Evolutionary conservation across 2,329 filamentous ascomycete species (phyloP).

Genomic region (Cladophialophora carrionii): DNA sequence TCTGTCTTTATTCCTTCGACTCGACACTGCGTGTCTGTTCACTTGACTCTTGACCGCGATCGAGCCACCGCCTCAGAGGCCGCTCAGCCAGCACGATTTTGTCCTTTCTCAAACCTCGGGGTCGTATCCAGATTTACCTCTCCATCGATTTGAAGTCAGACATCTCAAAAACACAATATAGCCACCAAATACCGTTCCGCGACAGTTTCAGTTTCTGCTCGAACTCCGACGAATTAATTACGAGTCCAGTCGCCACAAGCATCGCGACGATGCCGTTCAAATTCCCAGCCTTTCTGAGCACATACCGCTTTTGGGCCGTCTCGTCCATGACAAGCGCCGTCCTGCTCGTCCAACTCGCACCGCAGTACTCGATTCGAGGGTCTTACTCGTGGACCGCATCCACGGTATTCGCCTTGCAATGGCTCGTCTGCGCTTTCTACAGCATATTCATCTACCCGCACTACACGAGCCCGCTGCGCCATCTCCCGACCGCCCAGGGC

Average conservation of each 20-base stretch:
- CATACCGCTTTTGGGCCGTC: constrained; percentile 32
- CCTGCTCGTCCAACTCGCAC: constrained; percentile 34
- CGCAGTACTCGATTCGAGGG: constrained; percentile 40
- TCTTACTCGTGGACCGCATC: constrained; percentile 41
- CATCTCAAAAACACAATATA: background rate
- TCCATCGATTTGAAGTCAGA: background rate
- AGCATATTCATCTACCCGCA: constrained; percentile 59
- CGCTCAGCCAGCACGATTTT: background rate
- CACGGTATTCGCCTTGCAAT: constrained; percentile 38
- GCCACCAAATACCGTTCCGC: background rate
- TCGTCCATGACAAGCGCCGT: constrained; percentile 30
- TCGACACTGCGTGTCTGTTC: background rate
- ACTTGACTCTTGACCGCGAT: background rate
- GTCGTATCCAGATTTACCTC: background rate
- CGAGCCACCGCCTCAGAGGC: background rate
- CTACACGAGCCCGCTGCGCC: constrained; percentile 61
- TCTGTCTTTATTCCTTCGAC: background rate
- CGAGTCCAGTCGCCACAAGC: background rate
- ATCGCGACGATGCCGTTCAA: constrained; percentile 53
- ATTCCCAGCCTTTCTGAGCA: constrained; percentile 40
- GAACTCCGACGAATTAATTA: background rate
- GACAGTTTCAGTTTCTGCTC: background rate
- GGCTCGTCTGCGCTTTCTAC: constrained; percentile 40
- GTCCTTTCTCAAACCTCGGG: background rate
- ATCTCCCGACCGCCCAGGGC: constrained; percentile 59